These are phyloP conservation scores for Phytophthora quininea DNA, from an alignment of 352 stramenopile genomes.

Conservation along the genomic window DNA sequence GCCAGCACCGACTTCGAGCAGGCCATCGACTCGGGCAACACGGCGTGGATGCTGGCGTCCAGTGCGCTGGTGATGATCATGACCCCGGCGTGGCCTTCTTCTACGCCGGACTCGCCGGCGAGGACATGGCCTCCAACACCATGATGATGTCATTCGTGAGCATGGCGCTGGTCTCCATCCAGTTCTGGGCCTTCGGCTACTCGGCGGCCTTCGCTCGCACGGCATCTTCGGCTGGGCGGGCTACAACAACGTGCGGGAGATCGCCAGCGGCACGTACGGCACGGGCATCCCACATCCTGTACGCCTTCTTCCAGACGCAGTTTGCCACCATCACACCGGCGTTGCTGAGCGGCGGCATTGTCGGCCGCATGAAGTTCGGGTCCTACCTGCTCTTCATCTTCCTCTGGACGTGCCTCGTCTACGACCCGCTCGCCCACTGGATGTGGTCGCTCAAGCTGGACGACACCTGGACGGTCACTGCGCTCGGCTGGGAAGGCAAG, in stretches of 20 bases:
- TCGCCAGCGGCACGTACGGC: conserved; percentile 57
- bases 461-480: conserved; percentile 38
- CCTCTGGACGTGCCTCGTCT: conserved; percentile 84
- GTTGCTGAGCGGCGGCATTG: conserved; percentile 15
- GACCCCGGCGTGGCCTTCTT: conserved; percentile 79
- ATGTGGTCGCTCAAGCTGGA: conserved; percentile 77
- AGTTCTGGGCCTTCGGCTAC: conserved; percentile 85
- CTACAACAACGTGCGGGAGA: conserved; percentile 63
- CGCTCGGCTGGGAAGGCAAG: conserved; percentile 60
- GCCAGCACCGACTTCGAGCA: conserved; percentile 35
- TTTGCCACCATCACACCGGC: conserved; percentile 85
- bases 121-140: conserved; percentile 79
- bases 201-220: conserved; percentile 66
- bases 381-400: conserved; percentile 78
- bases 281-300: conserved; percentile 71
- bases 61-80: conserved; percentile 75
- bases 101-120: conserved; percentile 76
- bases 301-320: conserved; percentile 84
- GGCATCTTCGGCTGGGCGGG: conserved; percentile 66
- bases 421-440: conserved; percentile 85
- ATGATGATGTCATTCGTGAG: conserved; percentile 83
- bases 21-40: conserved; percentile 57
- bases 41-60: conserved; percentile 62
- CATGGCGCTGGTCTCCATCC: conserved; percentile 81
- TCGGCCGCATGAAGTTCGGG: conserved; percentile 87